phyloP scores from a whole-genome alignment of 352 stramenopile genomes.

The Phytophthora idaei region DNA sequence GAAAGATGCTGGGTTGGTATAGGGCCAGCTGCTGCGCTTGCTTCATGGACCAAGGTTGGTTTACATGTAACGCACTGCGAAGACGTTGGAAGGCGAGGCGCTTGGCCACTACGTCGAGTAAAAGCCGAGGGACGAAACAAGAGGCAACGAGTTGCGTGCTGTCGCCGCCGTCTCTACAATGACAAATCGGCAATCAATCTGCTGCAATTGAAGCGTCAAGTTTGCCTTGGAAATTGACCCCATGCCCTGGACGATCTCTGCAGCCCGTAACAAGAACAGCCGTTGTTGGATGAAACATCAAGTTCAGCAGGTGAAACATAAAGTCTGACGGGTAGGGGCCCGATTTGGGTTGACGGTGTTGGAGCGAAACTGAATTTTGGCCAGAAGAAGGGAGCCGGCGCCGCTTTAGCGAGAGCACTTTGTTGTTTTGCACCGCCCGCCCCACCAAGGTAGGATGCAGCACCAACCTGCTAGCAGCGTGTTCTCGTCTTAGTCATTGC shows the following conservation, averaged over 20 bases:
- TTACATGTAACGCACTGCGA: slow-evolving; percentile 6
- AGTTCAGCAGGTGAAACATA: slow-evolving; percentile 13
- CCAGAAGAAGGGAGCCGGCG: slow-evolving; percentile 19
- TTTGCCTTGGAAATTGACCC: slow-evolving; percentile 1
- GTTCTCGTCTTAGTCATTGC: not conserved
- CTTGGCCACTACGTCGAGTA: not conserved
- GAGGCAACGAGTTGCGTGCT: not conserved
- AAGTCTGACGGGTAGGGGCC: slow-evolving; percentile 11
- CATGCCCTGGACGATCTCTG: slow-evolving; percentile 30
- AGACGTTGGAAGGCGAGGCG: not conserved
- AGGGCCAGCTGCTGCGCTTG: slow-evolving; percentile 18
- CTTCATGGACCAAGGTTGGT: slow-evolving; percentile 19
- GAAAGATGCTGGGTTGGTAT: slow-evolving; percentile 19
- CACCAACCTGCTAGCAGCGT: not conserved
- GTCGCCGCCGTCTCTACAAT: slow-evolving; percentile 9
- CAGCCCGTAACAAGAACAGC: slow-evolving; percentile 11
- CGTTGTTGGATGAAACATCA: slow-evolving; percentile 23
- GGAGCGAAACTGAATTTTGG: slow-evolving; percentile 39
- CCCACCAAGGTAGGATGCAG: slow-evolving; percentile 3
- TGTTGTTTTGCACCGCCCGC: slow-evolving; percentile 4
- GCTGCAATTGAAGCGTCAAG: slow-evolving; percentile 7
- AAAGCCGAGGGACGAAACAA: not conserved
- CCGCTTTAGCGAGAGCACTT: slow-evolving; percentile 3
- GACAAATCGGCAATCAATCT: slow-evolving; percentile 9
- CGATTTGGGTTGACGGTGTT: slow-evolving; percentile 32